phyloP scores from a whole-genome alignment of 495 filamentous ascomycete species.

The Neurospora tetraspora region DNA sequence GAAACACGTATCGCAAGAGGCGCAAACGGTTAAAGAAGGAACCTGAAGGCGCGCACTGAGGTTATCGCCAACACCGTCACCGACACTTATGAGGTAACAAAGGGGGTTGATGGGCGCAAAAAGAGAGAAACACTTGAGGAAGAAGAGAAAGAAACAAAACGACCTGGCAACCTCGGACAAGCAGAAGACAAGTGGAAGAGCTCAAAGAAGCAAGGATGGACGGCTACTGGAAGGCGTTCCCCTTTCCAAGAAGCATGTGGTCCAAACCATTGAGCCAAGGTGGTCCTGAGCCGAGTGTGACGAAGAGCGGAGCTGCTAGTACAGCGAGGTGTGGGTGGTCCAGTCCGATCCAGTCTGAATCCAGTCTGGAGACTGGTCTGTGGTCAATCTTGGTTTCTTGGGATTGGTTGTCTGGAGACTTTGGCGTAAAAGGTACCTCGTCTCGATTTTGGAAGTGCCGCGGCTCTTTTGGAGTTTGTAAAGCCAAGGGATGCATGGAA shows the following conservation, averaged over 20 bases:
- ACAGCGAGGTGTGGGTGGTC: neutral
- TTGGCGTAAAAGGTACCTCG: neutral
- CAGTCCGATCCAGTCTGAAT: neutral
- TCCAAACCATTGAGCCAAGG: slow-evolving; percentile 1
- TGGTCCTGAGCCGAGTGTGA: slow-evolving; percentile 13
- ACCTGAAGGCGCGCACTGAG: neutral
- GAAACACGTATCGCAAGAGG: neutral
- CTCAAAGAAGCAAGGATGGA: neutral
- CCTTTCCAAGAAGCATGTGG: slow-evolving; percentile 20
- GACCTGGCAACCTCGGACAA: neutral
- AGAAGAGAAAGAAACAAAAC: slow-evolving; percentile 1
- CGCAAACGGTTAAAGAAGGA: neutral
- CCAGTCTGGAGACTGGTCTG: neutral
- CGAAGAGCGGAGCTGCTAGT: slow-evolving; percentile 10
- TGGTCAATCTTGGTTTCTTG: neutral
- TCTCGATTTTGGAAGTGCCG: neutral
- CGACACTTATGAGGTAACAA: slow-evolving; percentile 1
- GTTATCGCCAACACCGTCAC: slow-evolving; percentile 3
- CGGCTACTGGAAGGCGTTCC: slow-evolving; percentile 2
- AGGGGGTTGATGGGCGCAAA: neutral
- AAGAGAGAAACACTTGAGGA: too few species aligned
- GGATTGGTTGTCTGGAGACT: neutral
- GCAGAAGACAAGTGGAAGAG: neutral
- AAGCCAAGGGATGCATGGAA: neutral
- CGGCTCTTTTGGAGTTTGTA: neutral